Evolutionary conservation across 768 basidiomycete genomes (phyloP).

Genomic region (Mycena venus): DNA sequence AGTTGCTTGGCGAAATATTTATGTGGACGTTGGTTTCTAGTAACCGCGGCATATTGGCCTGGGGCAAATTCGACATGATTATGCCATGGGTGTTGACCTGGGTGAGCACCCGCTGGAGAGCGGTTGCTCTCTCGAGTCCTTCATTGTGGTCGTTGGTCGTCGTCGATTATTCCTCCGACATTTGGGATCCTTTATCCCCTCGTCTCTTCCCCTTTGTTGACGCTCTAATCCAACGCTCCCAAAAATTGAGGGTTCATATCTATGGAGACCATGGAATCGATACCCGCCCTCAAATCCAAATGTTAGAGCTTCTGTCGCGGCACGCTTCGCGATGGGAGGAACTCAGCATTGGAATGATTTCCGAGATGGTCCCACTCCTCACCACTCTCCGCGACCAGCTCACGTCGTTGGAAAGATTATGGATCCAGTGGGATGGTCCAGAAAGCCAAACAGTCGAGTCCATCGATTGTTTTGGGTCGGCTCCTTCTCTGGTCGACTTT

Average conservation of each 20-base stretch:
- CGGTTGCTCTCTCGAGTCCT: background rate
- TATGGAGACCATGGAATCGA: background rate
- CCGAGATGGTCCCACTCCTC: background rate
- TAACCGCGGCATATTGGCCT: background rate
- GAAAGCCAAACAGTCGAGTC: background rate
- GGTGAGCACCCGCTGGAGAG: conserved; percentile 10
- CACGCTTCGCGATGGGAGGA: conserved; percentile 11
- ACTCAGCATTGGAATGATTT: background rate
- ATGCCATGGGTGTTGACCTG: conserved; percentile 7
- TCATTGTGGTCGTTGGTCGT: conserved; percentile 6
- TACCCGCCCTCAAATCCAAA: background rate
- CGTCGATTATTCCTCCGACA: background rate
- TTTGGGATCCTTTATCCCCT: background rate
- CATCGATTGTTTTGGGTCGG: background rate
- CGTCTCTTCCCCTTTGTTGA: background rate
- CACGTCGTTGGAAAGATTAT: background rate
- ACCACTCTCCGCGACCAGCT: background rate
- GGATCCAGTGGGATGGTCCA: background rate
- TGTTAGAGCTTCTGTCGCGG: background rate
- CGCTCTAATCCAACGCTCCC: background rate
- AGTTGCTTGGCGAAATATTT: conserved; percentile 13
- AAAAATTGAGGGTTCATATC: background rate
- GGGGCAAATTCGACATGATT: background rate
- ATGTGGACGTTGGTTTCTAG: background rate
- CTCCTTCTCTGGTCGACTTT: background rate